These are phyloP conservation scores for Obba rivulosa DNA, from an alignment of 768 basidiomycete genomes.

Conservation along the genomic window DNA sequence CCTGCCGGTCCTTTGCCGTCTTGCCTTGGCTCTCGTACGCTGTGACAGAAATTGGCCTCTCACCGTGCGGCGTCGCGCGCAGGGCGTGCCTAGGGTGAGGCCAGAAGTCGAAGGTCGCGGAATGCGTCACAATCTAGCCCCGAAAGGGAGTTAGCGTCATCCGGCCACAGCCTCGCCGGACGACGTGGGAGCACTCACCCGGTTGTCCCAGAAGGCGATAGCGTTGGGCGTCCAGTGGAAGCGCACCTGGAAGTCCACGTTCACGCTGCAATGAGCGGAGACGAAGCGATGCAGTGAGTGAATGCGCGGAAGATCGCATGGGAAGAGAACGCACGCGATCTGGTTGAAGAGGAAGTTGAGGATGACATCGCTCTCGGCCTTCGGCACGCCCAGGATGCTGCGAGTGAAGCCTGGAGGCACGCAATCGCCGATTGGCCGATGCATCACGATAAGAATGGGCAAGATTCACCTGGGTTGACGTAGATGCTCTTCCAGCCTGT, in stretches of 20 bases:
- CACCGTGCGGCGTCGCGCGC: constrained; percentile 77
- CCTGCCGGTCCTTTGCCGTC: constrained; percentile 65
- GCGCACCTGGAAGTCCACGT: constrained; percentile 69
- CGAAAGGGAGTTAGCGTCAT: not conserved
- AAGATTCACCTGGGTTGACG: constrained; percentile 61
- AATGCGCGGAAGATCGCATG: not conserved
- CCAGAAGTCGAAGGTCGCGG: constrained; percentile 82
- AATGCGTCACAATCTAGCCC: constrained; percentile 64
- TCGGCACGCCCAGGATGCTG: constrained; percentile 72
- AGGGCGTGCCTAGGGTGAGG: constrained; percentile 72
- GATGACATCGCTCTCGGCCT: constrained; percentile 74
- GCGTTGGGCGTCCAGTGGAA: constrained; percentile 76
- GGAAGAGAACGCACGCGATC: constrained; percentile 30
- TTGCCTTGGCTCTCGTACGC: constrained; percentile 68
- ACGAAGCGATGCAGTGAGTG: not conserved
- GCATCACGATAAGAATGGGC: not conserved
- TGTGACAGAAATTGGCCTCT: constrained; percentile 69
- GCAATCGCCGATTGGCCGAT: not conserved
- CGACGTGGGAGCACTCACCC: constrained; percentile 37
- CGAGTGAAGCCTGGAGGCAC: constrained; percentile 61
- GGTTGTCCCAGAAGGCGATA: constrained; percentile 85
- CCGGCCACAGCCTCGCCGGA: not conserved
- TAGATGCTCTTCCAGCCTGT: constrained; percentile 84
- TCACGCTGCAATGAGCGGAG: constrained; percentile 35
- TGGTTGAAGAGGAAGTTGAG: constrained; percentile 66